Base-by-base conservation (phyloP, 805 yeast species). In the Saccharomycopsis amapae region DNA sequence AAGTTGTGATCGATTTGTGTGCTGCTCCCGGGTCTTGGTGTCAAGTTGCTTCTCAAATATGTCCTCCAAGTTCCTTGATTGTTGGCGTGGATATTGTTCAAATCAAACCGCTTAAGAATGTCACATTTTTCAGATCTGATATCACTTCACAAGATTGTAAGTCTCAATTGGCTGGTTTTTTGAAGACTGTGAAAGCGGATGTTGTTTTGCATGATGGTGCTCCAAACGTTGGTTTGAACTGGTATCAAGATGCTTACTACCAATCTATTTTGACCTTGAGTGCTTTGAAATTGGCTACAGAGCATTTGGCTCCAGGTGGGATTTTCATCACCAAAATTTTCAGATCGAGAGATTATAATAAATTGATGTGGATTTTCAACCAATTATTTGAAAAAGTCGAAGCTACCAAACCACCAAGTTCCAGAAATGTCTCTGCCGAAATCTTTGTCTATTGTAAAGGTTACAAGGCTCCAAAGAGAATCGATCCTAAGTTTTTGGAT, bases 21-120 rank as follows among this genome's bases (percentile, higher is more conserved):
- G 97, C 97, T 44, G 98, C 98, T 9, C 97, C 97, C 35, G 98
- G 98, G 47, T 87, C 97, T 3, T 93, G 98, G 98, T 93, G 98
- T 75, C 98, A 93, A 69, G 97, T 93, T 37, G 98, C 98, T 1
- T 79, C 95, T 1, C 85, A 88, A 51, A 65, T 87, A 44, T 88
- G 97, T 67, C 97, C 98, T 1, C 72, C 88, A 1, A 87, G 88
- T 64, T 86, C 97, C 0, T 73, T 93, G 55, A 93, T 93, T 58
- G 87, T 93, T 45, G 98, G 98, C 65, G 98, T 93, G n/a, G 98
- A 93, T 75, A 82, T 93, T 58, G 97, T 89, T 28, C 97, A 97
- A 15, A 93, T 93, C 70, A 90, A 87, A 61, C 82, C 96, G n/a
- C 73, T 93, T 61, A 97, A 97, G 22, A 89, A 93, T 60, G 89